A percentile compares a stretch with the other conserved stretches of the same genome.
Conservation (phyloP, 2,329 filamentous ascomycete genomes). For the Bipolaris zeicola region DNA sequence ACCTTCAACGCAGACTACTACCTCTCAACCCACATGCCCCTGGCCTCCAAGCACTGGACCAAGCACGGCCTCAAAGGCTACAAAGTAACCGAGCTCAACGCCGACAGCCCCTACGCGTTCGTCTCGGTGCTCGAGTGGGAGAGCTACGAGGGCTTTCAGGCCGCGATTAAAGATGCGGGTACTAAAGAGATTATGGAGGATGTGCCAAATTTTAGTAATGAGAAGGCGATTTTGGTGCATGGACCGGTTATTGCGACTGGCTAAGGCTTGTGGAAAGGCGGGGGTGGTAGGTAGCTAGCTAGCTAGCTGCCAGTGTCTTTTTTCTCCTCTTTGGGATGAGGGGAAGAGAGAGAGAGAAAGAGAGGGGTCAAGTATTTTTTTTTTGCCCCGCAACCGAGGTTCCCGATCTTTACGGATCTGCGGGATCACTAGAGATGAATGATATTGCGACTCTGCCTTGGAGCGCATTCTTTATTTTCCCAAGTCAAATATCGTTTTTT, state of each 20-base stretch:
- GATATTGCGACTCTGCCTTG: no score
- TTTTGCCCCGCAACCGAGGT: no score
- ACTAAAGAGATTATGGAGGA: constrained; percentile 47
- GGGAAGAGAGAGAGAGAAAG: no score
- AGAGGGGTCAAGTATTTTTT: no score
- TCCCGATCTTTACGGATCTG: no score
- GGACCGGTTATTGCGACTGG: constrained; percentile 26
- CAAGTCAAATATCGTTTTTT: no score
- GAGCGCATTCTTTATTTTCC: no score
- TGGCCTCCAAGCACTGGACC: constrained; percentile 50
- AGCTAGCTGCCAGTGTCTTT: no score
- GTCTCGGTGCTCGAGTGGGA: constrained; percentile 31
- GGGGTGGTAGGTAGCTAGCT: no score
- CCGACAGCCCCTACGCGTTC: constrained; percentile 31
- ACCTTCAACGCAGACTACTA: constrained; percentile 60
- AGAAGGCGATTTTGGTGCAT: constrained; percentile 39
- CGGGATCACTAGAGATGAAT: no score
- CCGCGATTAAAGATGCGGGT: constrained; percentile 22
- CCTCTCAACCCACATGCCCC: constrained; percentile 54
- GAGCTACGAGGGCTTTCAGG: constrained; percentile 27
- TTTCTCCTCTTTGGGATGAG: no score
- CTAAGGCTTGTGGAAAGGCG: background rate
- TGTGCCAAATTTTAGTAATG: constrained; percentile 45
- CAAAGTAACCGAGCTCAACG: constrained; percentile 26
- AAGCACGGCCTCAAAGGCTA: constrained; percentile 47